Conservation (phyloP, 768 basidiomycete genomes). For the Psilocybe cubensis region DNA sequence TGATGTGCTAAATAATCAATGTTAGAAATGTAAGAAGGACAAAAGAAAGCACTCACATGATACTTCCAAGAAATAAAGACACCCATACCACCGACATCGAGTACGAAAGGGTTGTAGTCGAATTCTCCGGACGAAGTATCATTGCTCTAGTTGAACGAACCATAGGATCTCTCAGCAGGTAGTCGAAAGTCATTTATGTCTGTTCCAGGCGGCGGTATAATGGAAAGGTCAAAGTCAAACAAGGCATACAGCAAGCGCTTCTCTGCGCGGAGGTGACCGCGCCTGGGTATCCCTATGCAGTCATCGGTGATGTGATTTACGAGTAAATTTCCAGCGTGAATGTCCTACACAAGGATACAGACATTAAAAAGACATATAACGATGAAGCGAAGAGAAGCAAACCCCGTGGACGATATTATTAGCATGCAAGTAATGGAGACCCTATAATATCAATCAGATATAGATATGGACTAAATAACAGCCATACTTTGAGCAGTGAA, state of each 20-base stretch:
- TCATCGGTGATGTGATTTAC: constrained; percentile 19
- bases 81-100: constrained; percentile 28
- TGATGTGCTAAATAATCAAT: background rate
- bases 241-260: constrained; percentile 21
- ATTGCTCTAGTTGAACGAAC: constrained; percentile 2
- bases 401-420: constrained; percentile 27
- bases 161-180: constrained; percentile 15
- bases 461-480: background rate
- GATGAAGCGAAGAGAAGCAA: background rate
- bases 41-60: constrained; percentile 13
- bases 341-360: constrained; percentile 6
- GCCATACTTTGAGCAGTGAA: constrained; percentile 20
- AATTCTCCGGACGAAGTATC: constrained; percentile 26
- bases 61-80: constrained; percentile 1
- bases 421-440: constrained; percentile 21
- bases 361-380: background rate
- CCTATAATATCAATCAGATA: constrained; percentile 7
- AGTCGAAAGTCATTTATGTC: constrained; percentile 6
- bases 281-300: background rate
- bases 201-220: constrained; percentile 18
- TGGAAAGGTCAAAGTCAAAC: constrained; percentile 25
- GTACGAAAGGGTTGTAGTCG: constrained; percentile 31
- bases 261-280: constrained; percentile 7
- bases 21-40: background rate
- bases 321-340: constrained; percentile 19